phyloP scores from a whole-genome alignment of 1,284 basidiomycete species.

The Cryptococcus hybrid region DNA sequence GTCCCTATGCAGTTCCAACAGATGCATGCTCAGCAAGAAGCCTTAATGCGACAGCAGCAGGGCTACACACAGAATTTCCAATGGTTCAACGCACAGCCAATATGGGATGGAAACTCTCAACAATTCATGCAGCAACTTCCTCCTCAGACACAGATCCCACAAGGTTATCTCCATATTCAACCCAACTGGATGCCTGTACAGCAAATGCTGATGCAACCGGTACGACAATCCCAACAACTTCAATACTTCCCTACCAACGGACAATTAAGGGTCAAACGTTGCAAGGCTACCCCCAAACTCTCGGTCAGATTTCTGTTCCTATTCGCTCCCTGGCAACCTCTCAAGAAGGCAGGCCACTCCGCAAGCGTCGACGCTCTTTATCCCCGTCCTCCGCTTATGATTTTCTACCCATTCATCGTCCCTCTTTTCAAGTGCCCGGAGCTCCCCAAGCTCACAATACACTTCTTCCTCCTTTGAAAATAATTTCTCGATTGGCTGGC shows the following conservation, averaged over 20 bases:
- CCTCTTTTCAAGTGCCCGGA: neutral
- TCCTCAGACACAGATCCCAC: neutral
- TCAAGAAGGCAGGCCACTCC: neutral
- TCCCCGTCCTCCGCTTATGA: constrained; percentile 9
- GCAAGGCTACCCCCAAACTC: too few relatives aligned
- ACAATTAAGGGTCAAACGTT: too few relatives aligned
- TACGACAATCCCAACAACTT: too few relatives aligned
- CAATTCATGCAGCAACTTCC: too few relatives aligned
- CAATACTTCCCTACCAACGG: too few relatives aligned
- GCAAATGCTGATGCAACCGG: neutral
- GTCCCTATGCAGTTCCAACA: neutral
- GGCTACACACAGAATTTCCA: too few relatives aligned
- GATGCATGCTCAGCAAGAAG: too few relatives aligned
- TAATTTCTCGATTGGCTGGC: neutral
- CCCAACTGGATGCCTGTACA: neutral
- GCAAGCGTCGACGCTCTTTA: constrained; percentile 5
- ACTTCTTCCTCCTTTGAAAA: neutral
- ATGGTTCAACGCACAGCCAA: too few relatives aligned
- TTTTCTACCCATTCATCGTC: neutral
- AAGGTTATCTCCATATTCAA: neutral
- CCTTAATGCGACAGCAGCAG: too few relatives aligned
- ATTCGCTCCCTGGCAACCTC: neutral
- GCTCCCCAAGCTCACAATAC: neutral
- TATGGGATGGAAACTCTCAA: too few relatives aligned
- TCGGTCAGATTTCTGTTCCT: neutral